These are phyloP conservation scores for Madurella mycetomatis DNA, from an alignment of 2,329 filamentous ascomycete genomes.

Conservation along the genomic window DNA sequence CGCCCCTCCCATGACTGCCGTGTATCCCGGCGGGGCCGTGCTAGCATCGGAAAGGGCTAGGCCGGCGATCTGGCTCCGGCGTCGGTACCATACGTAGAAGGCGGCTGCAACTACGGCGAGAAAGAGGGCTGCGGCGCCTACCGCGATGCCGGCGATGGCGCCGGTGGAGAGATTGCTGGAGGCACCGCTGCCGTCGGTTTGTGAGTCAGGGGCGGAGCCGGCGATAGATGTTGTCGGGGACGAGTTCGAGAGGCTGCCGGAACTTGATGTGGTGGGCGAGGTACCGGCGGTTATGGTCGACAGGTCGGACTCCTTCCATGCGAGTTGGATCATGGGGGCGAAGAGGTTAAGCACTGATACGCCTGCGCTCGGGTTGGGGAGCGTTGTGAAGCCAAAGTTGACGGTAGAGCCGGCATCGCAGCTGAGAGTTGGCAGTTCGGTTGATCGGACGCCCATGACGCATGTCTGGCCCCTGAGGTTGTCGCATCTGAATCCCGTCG, in stretches of 20 bases:
- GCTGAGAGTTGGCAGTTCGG: constrained; percentile 4
- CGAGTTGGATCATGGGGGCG: constrained; percentile 25
- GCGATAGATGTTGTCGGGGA: neutral
- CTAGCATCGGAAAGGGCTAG: neutral
- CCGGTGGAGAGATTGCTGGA: constrained; percentile 4
- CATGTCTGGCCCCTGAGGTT: constrained; percentile 22
- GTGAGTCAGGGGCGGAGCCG: neutral
- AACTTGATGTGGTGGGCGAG: neutral
- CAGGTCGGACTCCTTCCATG: constrained; percentile 15
- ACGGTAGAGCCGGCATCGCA: constrained; percentile 4
- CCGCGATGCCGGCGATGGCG: constrained; percentile 19
- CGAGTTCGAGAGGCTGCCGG: neutral
- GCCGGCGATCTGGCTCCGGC: neutral
- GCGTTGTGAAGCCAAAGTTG: constrained; percentile 14
- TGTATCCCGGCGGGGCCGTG: no score
- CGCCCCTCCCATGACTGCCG: no score
- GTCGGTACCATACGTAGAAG: constrained; percentile 12
- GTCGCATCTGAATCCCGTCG: constrained; percentile 16
- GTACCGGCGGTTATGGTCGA: neutral
- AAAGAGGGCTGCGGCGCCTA: constrained; percentile 9
- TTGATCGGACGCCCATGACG: neutral
- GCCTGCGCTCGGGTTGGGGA: neutral
- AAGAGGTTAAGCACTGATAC: constrained; percentile 7
- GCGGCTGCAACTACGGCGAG: constrained; percentile 10
- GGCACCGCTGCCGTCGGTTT: neutral